These are phyloP conservation scores for Capillidium heterosporum DNA, from an alignment of 371 early-diverging fungal species.

Conservation along the genomic window DNA sequence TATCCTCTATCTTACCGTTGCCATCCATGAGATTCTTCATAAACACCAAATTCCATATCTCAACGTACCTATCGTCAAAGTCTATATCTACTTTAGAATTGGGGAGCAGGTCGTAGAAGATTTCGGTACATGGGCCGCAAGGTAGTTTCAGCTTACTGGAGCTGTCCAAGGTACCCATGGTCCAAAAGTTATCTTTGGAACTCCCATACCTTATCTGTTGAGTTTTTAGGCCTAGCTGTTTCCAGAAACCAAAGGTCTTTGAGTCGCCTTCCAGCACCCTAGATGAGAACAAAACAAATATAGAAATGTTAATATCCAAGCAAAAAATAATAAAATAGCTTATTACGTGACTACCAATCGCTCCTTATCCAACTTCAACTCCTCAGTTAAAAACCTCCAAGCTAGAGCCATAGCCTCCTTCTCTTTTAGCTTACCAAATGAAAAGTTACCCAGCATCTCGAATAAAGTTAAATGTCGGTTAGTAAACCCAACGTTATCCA, in stretches of 20 bases:
- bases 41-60: conserved; percentile 75
- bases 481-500: conserved; percentile 61
- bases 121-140: conserved; percentile 65
- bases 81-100: conserved; percentile 31
- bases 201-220: conserved; percentile 33
- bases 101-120: conserved; percentile 64
- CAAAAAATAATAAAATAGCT: background rate
- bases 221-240: conserved; percentile 33
- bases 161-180: conserved; percentile 67
- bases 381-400: conserved; percentile 48
- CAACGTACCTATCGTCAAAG: conserved; percentile 42
- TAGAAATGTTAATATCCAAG: background rate
- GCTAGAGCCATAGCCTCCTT: conserved; percentile 38
- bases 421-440: conserved; percentile 49
- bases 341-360: conserved; percentile 46
- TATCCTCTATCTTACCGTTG: conserved; percentile 26
- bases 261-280: conserved; percentile 45
- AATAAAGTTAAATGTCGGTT: conserved; percentile 69
- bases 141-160: conserved; percentile 13
- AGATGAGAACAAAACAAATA: background rate
- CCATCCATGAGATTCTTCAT: conserved; percentile 46
- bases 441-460: conserved; percentile 73
- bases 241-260: conserved; percentile 46
- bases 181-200: conserved; percentile 62
- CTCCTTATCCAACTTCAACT: conserved; percentile 31